Evolutionary conservation across 2,329 filamentous ascomycete genomes (phyloP).

Genomic region (Penicillium verrucosum): DNA sequence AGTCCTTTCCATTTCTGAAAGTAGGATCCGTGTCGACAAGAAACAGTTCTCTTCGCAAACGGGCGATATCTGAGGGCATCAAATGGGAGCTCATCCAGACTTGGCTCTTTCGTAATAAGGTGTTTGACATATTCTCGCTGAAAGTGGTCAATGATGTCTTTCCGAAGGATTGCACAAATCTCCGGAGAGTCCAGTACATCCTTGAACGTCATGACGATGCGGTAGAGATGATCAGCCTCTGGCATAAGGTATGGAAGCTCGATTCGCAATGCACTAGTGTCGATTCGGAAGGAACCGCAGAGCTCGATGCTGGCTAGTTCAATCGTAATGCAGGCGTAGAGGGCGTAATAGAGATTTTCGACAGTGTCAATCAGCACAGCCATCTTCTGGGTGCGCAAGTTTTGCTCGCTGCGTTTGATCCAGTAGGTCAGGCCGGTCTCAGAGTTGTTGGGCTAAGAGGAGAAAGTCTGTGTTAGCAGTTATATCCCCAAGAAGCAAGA

Average conservation of each 20-base stretch:
- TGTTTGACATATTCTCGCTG: constrained; percentile 30
- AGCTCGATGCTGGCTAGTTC: constrained; percentile 39
- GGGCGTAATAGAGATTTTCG: constrained; percentile 38
- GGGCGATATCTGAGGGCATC: constrained; percentile 32
- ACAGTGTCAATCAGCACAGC: constrained; percentile 31
- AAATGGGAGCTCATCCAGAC: constrained; percentile 12
- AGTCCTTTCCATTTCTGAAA: constrained; percentile 31
- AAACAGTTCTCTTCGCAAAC: constrained; percentile 24
- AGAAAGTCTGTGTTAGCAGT: neutral
- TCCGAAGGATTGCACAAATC: constrained; percentile 29
- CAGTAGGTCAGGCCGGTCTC: constrained; percentile 30
- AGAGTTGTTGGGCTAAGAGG: constrained; percentile 30
- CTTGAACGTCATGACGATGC: constrained; percentile 35
- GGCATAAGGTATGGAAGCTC: constrained; percentile 27
- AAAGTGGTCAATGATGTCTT: constrained; percentile 26
- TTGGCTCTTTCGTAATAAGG: constrained; percentile 20
- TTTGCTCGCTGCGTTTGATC: constrained; percentile 31
- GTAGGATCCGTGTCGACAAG: constrained; percentile 23
- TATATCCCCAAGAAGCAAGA: neutral
- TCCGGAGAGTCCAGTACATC: constrained; percentile 28
- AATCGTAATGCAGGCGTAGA: constrained; percentile 37
- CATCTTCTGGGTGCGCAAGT: constrained; percentile 28
- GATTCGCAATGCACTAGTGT: constrained; percentile 17
- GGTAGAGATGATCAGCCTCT: constrained; percentile 34
- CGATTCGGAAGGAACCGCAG: constrained; percentile 30